These are phyloP conservation scores for Nicotiana paniculata DNA, from an alignment of 257 asterid genomes.

Conservation along the genomic window DNA sequence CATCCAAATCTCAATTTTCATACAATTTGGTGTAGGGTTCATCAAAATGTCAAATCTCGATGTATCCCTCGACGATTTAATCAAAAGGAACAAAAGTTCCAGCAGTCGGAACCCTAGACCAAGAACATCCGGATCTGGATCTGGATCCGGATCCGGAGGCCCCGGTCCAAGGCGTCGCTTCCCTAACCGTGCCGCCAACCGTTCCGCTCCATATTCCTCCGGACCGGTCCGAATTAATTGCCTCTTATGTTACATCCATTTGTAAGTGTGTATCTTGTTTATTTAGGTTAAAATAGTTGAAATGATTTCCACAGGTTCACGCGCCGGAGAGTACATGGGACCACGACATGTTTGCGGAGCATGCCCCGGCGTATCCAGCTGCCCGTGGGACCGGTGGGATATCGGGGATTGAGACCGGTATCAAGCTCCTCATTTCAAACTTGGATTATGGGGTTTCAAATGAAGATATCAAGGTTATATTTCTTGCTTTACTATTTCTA, in stretches of 20 bases:
- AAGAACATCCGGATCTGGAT: conserved; percentile 46
- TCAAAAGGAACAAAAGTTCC: conserved; percentile 79
- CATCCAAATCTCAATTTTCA: background rate
- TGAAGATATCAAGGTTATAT: conserved; percentile 78
- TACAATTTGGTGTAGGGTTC: background rate
- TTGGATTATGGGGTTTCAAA: conserved; percentile 88
- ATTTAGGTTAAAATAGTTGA: background rate
- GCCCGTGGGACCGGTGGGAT: conserved; percentile 36
- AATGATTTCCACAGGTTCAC: conserved; percentile 25
- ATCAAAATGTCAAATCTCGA: conserved; percentile 68
- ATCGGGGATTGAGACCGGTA: conserved; percentile 85
- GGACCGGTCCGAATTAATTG: conserved; percentile 51
- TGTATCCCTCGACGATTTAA: conserved; percentile 85
- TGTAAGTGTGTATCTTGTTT: background rate
- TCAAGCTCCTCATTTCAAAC: conserved; percentile 79
- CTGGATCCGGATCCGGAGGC: conserved; percentile 36
- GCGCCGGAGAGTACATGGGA: conserved; percentile 87
- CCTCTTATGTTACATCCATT: background rate
- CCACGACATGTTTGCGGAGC: conserved; percentile 69
- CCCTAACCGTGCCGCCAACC: conserved; percentile 58
- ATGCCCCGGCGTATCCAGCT: conserved; percentile 21
- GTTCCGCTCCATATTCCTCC: conserved; percentile 57
- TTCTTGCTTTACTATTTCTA: background rate
- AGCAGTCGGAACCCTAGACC: conserved; percentile 13
- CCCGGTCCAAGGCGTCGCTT: conserved; percentile 80